Base-by-base conservation (phyloP, 2,329 filamentous ascomycete species). In the Clonostachys chloroleuca region DNA sequence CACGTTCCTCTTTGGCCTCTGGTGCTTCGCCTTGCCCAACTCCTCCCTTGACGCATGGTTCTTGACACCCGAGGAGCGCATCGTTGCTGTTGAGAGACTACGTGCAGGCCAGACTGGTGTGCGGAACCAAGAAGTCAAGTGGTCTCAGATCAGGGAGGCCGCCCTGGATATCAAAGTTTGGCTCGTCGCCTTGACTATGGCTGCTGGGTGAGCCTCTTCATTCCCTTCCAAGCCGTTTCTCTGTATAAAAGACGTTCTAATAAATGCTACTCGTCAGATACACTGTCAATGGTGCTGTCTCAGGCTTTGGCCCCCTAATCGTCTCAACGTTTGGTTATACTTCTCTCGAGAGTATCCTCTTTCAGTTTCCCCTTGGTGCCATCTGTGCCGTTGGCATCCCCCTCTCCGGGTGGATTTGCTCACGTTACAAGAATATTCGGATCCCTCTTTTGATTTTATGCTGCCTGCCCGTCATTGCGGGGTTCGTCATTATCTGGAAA, bases 401-500 rank as follows among this genome's bases (percentile, higher is more conserved):
- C 0, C 58, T 79, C 0, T 74, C 71, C 24, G 79, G 80, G 2
- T 82, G 68, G 45, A 62, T 81, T 5, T 71, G 70, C 10, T 69
- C 72, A 2, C 64, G 68, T 1, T 59, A 80, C 34, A 71, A 66
- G 1, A 80, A 83, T 54, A 73, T 77, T 9, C 70, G 78, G 10
- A 69, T 82, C 39, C 65, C 75, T 7, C 64, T 80, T 46, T 66
- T 83, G 1, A 59, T 80, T 3, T 34, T 70, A 6, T 79, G 75
- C 56, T 82, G 77, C 50, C 62, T 83, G 0, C 80, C 79, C 1
- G 78, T 82, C 43, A 80, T 83, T 43, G 77, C 77, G 0, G 79
- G 80, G 5, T 82, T 76, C 54, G 70, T 68, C 2, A 78, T 81
- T 64, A 82, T 84, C 49, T 83, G 80, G 80, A 80, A 77, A 51